Base-by-base conservation (phyloP, 2,329 filamentous ascomycete species). In the Aspergillus intermedius region DNA sequence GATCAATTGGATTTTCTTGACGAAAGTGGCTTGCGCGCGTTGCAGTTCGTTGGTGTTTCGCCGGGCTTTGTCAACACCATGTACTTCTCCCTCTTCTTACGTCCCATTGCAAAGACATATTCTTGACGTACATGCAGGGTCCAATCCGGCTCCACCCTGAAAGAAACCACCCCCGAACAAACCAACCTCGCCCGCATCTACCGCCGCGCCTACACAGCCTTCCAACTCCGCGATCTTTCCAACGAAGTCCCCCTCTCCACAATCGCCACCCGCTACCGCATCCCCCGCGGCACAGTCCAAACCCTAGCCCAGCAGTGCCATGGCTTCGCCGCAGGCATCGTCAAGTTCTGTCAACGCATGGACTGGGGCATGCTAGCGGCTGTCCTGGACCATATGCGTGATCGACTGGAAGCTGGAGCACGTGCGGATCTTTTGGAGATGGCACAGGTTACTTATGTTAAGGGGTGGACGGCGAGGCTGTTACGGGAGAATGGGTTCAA, bases 261-360 rank as follows among this genome's bases (percentile, higher is more conserved):
- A 2, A 83, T 90, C 23, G 83, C 86, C 22, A 74, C 75, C 13
- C 88, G 87, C 60, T 91, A 88, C 61, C 78, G 81, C 52, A 80
- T 82, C 50, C 81, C 85, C 7, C 78, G 87, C 17, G 87, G 86
- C 1, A 76, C 79, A 4, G 80, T 90, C 9, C 87, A 91, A 65
- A 86, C 77, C 17, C 73, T 90, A 1, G 80, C 85, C 2, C 85
- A 88, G 58, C 86, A 83, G 1, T 89, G 86, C 55, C 82, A 88
- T 54, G 87, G 87, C 0, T 91, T 90, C 60, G 87, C 86, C 3
- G 84, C 84, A 2, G 86, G 86, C 3, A 88, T 89, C 75, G 81
- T 90, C 51, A 88, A 87, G 55, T 90, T 90, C 60, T 90, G 86
- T 60, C 77, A 88, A 55, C 77, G 81, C 15, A 88, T 91, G 86